phyloP scores from a whole-genome alignment of 108 stramenopile species.

The Stephanodiscus triporus region DNA sequence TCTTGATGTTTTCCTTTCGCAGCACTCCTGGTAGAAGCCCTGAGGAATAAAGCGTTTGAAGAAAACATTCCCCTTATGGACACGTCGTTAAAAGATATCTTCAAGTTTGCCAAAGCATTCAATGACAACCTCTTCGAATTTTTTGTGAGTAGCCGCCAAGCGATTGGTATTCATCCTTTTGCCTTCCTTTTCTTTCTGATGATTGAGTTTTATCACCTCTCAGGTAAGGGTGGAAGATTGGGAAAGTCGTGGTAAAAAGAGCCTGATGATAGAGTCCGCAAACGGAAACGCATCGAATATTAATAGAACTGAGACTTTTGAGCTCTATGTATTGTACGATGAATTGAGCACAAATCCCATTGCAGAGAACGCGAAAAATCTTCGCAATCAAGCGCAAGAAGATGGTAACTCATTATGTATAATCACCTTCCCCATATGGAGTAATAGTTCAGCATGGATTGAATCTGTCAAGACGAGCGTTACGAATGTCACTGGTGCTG shows the following conservation, averaged over 20 bases:
- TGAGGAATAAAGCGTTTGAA: conserved; percentile 30
- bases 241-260: conserved; percentile 6
- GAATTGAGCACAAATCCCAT: conserved; percentile 16
- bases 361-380: not conserved
- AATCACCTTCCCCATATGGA: not conserved
- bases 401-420: not conserved
- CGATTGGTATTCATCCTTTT: conserved; percentile 7
- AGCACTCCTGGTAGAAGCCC: conserved; percentile 23
- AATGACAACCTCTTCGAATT: conserved; percentile 24
- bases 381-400: conserved; percentile 2
- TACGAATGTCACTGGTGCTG: not conserved
- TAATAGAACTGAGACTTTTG: conserved; percentile 8
- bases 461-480: not conserved
- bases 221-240: conserved; percentile 14
- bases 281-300: conserved; percentile 1
- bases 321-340: conserved; percentile 17
- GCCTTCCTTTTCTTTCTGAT: not conserved
- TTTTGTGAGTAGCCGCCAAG: conserved; percentile 15
- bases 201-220: not conserved
- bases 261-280: conserved; percentile 1
- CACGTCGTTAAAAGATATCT: conserved; percentile 19
- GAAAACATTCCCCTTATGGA: conserved; percentile 24
- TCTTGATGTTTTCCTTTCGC: not conserved
- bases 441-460: not conserved
- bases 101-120: conserved; percentile 18